These are phyloP conservation scores for Corylus avellana DNA, from an alignment of 306 rosid species.

Conservation along the genomic window DNA sequence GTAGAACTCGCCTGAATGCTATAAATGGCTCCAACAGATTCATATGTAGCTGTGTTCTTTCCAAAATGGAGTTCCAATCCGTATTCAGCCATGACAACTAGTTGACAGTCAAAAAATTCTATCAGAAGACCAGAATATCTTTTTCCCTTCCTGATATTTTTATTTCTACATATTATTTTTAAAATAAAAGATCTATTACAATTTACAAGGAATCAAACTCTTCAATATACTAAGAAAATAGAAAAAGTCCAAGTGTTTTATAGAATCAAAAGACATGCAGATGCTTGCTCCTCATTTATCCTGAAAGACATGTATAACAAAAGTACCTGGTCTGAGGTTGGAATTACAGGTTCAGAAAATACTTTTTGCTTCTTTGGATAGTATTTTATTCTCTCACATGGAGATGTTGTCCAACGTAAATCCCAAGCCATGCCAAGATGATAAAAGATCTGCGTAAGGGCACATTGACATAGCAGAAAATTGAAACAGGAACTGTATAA, in stretches of 20 bases:
- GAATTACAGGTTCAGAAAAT: slow-evolving; percentile 61
- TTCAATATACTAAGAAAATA: neutral
- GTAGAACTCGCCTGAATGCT: slow-evolving; percentile 84
- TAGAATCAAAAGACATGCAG: neutral
- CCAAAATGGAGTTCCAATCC: slow-evolving; percentile 80
- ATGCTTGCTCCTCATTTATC: neutral
- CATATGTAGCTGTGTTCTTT: slow-evolving; percentile 80
- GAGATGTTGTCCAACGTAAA: slow-evolving; percentile 68
- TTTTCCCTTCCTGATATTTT: neutral
- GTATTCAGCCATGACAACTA: slow-evolving; percentile 72
- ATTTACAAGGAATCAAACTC: slow-evolving; percentile 23
- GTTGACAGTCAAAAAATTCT: slow-evolving; percentile 18
- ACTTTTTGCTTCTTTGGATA: slow-evolving; percentile 40
- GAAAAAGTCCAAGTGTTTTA: slow-evolving; percentile 9
- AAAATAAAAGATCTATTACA: slow-evolving; percentile 1
- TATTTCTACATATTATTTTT: neutral
- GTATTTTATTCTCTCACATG: slow-evolving; percentile 32
- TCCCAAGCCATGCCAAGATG: slow-evolving; percentile 93
- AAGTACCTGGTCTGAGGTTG: slow-evolving; percentile 72
- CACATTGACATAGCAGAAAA: slow-evolving; percentile 21
- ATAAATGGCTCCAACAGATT: slow-evolving; percentile 86
- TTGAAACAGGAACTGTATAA: slow-evolving; percentile 5
- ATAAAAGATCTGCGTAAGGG: slow-evolving; percentile 61
- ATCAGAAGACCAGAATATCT: slow-evolving; percentile 10
- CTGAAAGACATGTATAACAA: slow-evolving; percentile 16